Evolutionary conservation across 257 asterid genomes (phyloP).

Genomic region (Fraxinus cuspidata): DNA sequence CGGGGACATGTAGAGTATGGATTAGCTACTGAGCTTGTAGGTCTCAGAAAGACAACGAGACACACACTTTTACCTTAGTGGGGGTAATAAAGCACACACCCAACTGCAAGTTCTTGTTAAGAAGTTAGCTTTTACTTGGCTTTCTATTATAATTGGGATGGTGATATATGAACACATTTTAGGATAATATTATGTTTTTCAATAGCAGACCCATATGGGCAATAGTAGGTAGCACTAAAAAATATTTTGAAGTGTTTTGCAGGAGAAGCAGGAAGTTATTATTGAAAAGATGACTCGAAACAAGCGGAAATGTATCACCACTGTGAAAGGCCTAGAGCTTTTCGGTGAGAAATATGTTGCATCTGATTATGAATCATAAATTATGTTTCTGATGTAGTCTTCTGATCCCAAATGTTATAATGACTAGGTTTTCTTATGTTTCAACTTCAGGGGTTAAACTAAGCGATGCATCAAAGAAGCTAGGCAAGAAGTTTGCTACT

Average conservation of each 20-base stretch:
- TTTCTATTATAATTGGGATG: not conserved
- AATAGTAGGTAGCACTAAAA: constrained; percentile 7
- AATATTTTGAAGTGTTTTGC: constrained; percentile 28
- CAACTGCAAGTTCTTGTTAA: not conserved
- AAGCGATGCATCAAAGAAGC: constrained; percentile 96
- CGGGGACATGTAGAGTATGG: no score
- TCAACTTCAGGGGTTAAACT: constrained; percentile 71
- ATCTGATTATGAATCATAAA: constrained; percentile 15
- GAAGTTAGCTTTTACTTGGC: not conserved
- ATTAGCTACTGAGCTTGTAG: no score
- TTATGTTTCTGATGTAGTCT: constrained; percentile 8
- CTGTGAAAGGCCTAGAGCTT: constrained; percentile 93
- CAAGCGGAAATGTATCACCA: constrained; percentile 91
- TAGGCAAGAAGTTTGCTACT: constrained; percentile 95
- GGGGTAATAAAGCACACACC: not conserved
- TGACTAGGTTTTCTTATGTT: constrained; percentile 8
- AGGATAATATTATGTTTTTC: constrained; percentile 17
- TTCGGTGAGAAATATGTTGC: constrained; percentile 55
- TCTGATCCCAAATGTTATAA: constrained; percentile 17
- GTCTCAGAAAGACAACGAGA: no score
- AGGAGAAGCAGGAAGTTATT: constrained; percentile 90
- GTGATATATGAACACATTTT: not conserved
- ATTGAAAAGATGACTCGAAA: constrained; percentile 94
- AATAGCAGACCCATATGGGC: constrained; percentile 8
- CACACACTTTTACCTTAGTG: not conserved